Conservation (phyloP, 164 flowering plant genomes). For the Brasenia schreberi region DNA sequence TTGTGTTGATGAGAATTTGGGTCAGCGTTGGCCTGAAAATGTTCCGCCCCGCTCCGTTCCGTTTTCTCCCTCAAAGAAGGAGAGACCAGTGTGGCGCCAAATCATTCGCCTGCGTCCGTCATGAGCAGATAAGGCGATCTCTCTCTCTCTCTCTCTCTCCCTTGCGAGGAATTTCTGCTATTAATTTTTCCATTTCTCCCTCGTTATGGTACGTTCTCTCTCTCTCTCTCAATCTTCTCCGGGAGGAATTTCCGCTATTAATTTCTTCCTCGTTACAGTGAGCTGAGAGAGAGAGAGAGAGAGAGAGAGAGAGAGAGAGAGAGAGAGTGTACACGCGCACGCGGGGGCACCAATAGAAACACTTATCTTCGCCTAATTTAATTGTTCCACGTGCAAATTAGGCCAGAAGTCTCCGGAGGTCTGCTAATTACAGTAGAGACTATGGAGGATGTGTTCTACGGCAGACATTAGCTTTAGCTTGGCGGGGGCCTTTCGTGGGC, state of each 20-base stretch:
- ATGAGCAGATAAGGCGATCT: background rate
- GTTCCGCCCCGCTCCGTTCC: background rate
- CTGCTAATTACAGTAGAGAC: too few species aligned
- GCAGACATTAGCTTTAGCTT: slow-evolving; percentile 28
- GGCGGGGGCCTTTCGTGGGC: slow-evolving; percentile 45
- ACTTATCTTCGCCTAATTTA: background rate
- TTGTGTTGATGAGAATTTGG: background rate
- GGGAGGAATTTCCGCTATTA: background rate
- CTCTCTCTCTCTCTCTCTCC: background rate
- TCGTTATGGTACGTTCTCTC: background rate
- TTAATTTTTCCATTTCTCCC: background rate
- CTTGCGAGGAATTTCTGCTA: background rate
- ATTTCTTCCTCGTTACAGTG: too few species aligned
- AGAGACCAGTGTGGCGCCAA: background rate
- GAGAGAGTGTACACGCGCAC: too few species aligned
- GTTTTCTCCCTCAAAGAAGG: background rate
- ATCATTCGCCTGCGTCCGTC: background rate
- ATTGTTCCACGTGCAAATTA: too few species aligned
- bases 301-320: too few species aligned
- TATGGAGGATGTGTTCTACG: slow-evolving; percentile 18
- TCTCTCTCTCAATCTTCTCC: background rate
- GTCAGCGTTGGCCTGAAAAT: background rate
- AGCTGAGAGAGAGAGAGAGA: too few species aligned
- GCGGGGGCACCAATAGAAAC: too few species aligned
- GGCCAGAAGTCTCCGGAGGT: too few species aligned